These are phyloP conservation scores for Globisporangium alternatum DNA, from an alignment of 352 stramenopile species.

Conservation along the genomic window DNA sequence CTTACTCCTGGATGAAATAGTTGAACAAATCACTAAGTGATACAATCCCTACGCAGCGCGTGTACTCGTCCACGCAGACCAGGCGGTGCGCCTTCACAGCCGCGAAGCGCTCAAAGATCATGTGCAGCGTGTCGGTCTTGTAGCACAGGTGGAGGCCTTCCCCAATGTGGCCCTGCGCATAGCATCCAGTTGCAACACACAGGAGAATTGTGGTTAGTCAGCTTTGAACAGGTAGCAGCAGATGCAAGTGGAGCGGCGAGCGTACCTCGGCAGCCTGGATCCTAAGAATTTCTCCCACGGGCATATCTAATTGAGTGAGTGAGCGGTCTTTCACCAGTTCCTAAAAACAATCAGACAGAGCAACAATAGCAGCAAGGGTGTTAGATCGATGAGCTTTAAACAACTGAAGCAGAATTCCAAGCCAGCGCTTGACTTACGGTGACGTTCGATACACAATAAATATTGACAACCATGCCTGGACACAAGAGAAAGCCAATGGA, in stretches of 20 bases:
- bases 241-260: neutral
- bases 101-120: slow-evolving; percentile 88
- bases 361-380: neutral
- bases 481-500: neutral
- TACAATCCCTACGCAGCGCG: slow-evolving; percentile 77
- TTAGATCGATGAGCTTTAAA: neutral
- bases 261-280: slow-evolving; percentile 81
- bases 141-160: slow-evolving; percentile 85
- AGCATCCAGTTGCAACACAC: neutral
- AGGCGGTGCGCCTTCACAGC: slow-evolving; percentile 84
- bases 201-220: neutral
- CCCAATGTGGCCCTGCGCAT: slow-evolving; percentile 62
- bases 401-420: neutral
- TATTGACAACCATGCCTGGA: slow-evolving; percentile 86
- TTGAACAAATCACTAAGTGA: slow-evolving; percentile 89
- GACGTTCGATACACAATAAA: slow-evolving; percentile 91
- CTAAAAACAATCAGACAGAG: slow-evolving; percentile 17
- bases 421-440: slow-evolving; percentile 39
- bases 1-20: slow-evolving; percentile 85
- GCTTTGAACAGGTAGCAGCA: neutral
- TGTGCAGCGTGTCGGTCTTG: slow-evolving; percentile 88
- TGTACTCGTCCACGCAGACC: slow-evolving; percentile 85
- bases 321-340: slow-evolving; percentile 87
- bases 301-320: slow-evolving; percentile 88
- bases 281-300: slow-evolving; percentile 82